These are phyloP conservation scores for Paxillus rubicundulus DNA, from an alignment of 768 basidiomycete species.

Conservation along the genomic window DNA sequence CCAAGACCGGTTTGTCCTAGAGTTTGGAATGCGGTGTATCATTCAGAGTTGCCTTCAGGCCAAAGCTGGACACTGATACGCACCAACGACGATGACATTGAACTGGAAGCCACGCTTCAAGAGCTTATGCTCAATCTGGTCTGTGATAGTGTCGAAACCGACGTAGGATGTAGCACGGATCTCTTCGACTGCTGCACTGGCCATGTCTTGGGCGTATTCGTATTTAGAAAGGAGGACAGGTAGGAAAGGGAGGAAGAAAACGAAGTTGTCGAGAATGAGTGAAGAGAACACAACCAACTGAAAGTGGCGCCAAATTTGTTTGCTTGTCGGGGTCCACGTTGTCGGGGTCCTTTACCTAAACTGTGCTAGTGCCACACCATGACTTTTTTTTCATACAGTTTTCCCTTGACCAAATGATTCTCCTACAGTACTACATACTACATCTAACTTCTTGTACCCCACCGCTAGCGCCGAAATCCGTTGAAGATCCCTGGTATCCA, in stretches of 20 bases:
- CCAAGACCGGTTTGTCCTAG: slow-evolving; percentile 95
- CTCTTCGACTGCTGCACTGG: slow-evolving; percentile 58
- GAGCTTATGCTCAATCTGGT: slow-evolving; percentile 98
- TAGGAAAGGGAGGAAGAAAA: slow-evolving; percentile 14
- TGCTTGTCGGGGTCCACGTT: slow-evolving; percentile 16
- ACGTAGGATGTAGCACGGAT: slow-evolving; percentile 92
- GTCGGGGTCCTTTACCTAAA: slow-evolving; percentile 23
- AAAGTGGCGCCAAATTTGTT: slow-evolving; percentile 34
- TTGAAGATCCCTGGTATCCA: not conserved
- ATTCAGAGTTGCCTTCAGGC: not conserved
- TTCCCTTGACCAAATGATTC: not conserved
- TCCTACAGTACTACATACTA: not conserved
- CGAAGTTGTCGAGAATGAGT: slow-evolving; percentile 16
- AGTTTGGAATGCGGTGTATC: not conserved
- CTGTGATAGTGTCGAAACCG: slow-evolving; percentile 96
- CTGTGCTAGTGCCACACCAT: no score
- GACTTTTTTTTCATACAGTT: no score
- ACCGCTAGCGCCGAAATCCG: not conserved
- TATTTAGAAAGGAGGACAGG: slow-evolving; percentile 11
- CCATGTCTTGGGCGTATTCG: slow-evolving; percentile 30
- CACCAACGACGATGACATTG: slow-evolving; percentile 96
- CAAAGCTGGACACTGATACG: slow-evolving; percentile 28
- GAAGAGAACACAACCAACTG: slow-evolving; percentile 12
- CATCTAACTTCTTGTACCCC: not conserved
- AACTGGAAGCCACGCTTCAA: slow-evolving; percentile 99